Evolutionary conservation across 371 early-diverging fungal species (phyloP).

Genomic region (Apophysomyces variabilis): DNA sequence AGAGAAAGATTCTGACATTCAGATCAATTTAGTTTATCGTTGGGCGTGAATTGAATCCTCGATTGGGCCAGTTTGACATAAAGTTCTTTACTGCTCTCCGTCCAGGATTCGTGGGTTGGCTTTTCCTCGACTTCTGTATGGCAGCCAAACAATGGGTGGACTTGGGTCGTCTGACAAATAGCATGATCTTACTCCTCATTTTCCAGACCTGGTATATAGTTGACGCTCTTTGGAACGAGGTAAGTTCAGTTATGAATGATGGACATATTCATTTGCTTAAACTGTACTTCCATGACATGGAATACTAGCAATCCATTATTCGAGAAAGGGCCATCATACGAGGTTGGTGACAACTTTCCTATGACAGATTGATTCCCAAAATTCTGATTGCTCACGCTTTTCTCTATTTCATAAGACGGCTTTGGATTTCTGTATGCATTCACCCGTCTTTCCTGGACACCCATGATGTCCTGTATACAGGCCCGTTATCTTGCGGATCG

Average conservation of each 20-base stretch:
- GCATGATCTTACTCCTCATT: slow-evolving; percentile 74
- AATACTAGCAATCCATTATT: slow-evolving; percentile 68
- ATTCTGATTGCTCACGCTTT: neutral
- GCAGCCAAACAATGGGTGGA: slow-evolving; percentile 77
- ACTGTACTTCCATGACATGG: no score
- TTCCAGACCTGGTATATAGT: slow-evolving; percentile 86
- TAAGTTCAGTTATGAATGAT: slow-evolving; percentile 1
- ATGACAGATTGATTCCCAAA: neutral
- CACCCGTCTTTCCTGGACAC: slow-evolving; percentile 91
- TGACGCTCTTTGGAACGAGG: slow-evolving; percentile 82
- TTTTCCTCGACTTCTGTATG: slow-evolving; percentile 74
- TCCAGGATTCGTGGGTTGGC: slow-evolving; percentile 88
- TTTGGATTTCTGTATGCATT: slow-evolving; percentile 94
- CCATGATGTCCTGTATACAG: slow-evolving; percentile 88
- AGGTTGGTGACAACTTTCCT: slow-evolving; percentile 16
- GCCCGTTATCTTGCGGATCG: slow-evolving; percentile 81
- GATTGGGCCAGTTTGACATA: slow-evolving; percentile 82
- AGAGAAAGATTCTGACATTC: neutral
- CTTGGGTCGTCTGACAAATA: slow-evolving; percentile 72
- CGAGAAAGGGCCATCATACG: slow-evolving; percentile 95
- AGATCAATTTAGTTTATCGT: slow-evolving; percentile 64
- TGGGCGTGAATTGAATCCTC: slow-evolving; percentile 89
- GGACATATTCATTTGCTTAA: no score
- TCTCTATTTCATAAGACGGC: slow-evolving; percentile 68
- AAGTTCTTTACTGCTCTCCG: slow-evolving; percentile 93